Base-by-base conservation (phyloP, 1,139 yeast genomes). In the Lodderomyces jiufengensis region DNA sequence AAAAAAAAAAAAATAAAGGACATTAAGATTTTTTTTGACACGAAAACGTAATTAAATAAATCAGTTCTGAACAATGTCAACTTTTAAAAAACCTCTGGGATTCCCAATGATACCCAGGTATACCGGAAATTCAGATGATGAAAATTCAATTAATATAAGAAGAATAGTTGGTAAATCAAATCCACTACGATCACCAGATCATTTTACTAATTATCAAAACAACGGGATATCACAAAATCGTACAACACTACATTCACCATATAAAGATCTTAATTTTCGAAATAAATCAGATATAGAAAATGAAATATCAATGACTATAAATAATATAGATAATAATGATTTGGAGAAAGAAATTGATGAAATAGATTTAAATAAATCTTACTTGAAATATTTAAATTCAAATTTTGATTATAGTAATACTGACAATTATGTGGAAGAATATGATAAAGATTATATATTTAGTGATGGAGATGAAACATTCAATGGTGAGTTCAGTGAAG, bases 111-210 rank as follows among this genome's bases (percentile, higher is more conserved):
- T 68, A 7, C 76, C 75, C 4, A 47, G 51, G 13, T 55, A 65
- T 8, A 50, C 56, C 25, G 72, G 71, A 1, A 73, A 64, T 33
- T 63, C 72, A 0, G 75, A 67, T 38, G 74, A 69, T 31, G 73
- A 68, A 29, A 63, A 62, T 0, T 68, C 76, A 12, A 61, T 69
- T 24, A 74, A 70, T 45, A 45, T 66, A 18, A 55, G 63, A 39
- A 52, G 61, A 28, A 55, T 51, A 7, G 63, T 70, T 2, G 73
- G 73, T 0, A 69, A 67, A 1, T 61, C 73, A 1, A 47, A 50
- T 10, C 74, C 76, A 1, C 50, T 67, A 12, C 51, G 37, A 33
- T 37, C 39, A 12, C 31, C 38, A 5, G 22, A 15, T 6, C 16
- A 28, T 12, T 14, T 13, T 24, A 10, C 7, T 49, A 12, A 39